A percentile compares a stretch with the other conserved stretches of the same genome.
Conservation (phyloP, 495 filamentous ascomycete species). For the Staphylotrichum longicolle region DNA sequence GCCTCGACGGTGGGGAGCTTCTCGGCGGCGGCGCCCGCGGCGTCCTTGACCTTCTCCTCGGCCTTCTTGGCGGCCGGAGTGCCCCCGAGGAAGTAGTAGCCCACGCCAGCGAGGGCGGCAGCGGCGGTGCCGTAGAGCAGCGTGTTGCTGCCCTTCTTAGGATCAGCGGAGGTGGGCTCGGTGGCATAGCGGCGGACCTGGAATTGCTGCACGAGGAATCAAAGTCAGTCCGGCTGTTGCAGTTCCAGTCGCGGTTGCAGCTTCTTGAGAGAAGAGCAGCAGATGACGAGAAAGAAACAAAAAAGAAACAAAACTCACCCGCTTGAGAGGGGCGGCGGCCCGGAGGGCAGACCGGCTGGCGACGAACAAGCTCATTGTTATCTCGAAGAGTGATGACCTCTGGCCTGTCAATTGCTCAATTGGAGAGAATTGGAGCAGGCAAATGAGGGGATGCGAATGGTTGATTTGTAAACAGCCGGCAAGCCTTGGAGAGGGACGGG, state of each 20-base stretch:
- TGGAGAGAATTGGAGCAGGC: neutral
- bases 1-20: constrained; percentile 27
- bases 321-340: constrained; percentile 33
- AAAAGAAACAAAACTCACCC: constrained; percentile 26
- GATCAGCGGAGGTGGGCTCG: constrained; percentile 38
- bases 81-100: constrained; percentile 51
- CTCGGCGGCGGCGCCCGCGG: constrained; percentile 25
- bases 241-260: neutral
- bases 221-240: neutral
- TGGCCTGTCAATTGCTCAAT: constrained; percentile 7
- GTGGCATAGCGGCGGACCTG: constrained; percentile 54
- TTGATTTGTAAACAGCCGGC: constrained; percentile 13
- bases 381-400: neutral
- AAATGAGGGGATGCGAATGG: constrained; percentile 8
- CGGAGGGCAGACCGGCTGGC: constrained; percentile 36
- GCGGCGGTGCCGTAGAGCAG: constrained; percentile 44
- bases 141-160: constrained; percentile 40
- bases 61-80: constrained; percentile 49
- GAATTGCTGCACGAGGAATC: constrained; percentile 13
- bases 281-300: neutral
- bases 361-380: constrained; percentile 35
- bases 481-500: neutral
- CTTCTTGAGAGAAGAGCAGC: neutral
- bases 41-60: constrained; percentile 51
- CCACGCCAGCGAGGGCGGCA: constrained; percentile 45